Evolutionary conservation across 2,329 filamentous ascomycete species (phyloP).

Genomic region (Sphaerulina vaccinii): DNA sequence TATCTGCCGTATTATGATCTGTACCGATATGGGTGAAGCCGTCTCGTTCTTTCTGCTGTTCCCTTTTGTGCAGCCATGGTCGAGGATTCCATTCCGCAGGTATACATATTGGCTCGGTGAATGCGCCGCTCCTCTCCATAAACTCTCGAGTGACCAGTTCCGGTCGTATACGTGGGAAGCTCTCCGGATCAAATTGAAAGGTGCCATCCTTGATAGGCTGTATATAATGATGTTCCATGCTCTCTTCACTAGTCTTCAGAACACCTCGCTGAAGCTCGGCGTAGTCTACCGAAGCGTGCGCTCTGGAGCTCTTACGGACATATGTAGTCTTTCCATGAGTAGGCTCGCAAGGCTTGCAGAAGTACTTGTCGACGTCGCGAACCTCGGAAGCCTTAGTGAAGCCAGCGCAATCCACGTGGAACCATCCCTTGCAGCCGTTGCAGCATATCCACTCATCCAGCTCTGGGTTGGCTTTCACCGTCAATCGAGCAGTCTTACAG

Average conservation of each 20-base stretch:
- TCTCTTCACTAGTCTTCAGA: conserved; percentile 63
- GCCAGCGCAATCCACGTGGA: conserved; percentile 65
- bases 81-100: conserved; percentile 61
- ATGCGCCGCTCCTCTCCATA: conserved; percentile 62
- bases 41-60: conserved; percentile 10
- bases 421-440: conserved; percentile 68
- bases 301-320: conserved; percentile 64
- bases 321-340: conserved; percentile 63
- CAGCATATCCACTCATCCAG: conserved; percentile 66
- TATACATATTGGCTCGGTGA: conserved; percentile 66
- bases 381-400: conserved; percentile 65
- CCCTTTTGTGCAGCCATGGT: conserved; percentile 38
- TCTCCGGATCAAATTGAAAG: conserved; percentile 60
- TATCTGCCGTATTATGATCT: conserved; percentile 28
- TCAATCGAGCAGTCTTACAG: conserved; percentile 56
- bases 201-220: conserved; percentile 65
- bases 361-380: conserved; percentile 66
- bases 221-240: conserved; percentile 66
- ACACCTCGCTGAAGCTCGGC: conserved; percentile 66
- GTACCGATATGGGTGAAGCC: conserved; percentile 29
- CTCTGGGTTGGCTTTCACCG: conserved; percentile 48
- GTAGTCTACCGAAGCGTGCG: conserved; percentile 66
- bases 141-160: conserved; percentile 63
- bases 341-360: conserved; percentile 60
- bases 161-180: conserved; percentile 62